Evolutionary conservation across 2,329 filamentous ascomycete species (phyloP), one percentile per base, ranked within the genome.

Genomic region (Fusarium praegraminearum): DNA sequence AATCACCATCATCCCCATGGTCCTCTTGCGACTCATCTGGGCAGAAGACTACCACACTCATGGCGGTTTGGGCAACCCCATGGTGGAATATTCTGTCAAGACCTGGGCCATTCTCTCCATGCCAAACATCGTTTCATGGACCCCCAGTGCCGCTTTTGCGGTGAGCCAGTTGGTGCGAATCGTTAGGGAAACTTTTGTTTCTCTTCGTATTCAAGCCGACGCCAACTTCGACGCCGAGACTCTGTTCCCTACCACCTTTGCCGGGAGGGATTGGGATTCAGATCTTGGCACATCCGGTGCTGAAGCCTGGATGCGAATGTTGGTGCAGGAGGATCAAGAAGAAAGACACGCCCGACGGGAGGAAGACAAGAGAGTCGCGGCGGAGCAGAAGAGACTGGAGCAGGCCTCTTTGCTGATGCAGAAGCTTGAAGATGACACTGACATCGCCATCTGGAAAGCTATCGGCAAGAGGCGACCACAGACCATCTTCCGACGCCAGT

Each of bases 271-370:
- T 9, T 38, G 16, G 28, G n/a, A 47, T n/a, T 43, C n/a, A 8
- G 38, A 51, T 20, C 58, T 51, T 13, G 22, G 24, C 2, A n/a
- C 47, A 35, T 52, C 67, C 26, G 38, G 54, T 11, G 54, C 57
- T n/a, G 67, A 70, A 32, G 38, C 15, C 20, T 60, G 52, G 49
- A 52, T 65, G 41, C 60, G 50, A 32, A 41, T 26, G 50, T 40
- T 65, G 24, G 40, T 55, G 30, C 18, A 54, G 10, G 58, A 68
- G 54, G 50, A 52, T 5, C 30, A 20, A 12, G 50, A 45, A 20
- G 35, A 28, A 10, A 47, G 46, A 44, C 35, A 44, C n/a, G 33
- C 59, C 28, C 36, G 30, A 35, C 28, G 22, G 28, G 43, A 54
- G 10, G 65, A 61, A 22, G 30, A 44, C 33, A 30, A 41, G 16